Evolutionary conservation across 495 filamentous ascomycete species (phyloP), one percentile per base, ranked within the genome.

Genomic region (Aspergillus saccharolyticus): DNA sequence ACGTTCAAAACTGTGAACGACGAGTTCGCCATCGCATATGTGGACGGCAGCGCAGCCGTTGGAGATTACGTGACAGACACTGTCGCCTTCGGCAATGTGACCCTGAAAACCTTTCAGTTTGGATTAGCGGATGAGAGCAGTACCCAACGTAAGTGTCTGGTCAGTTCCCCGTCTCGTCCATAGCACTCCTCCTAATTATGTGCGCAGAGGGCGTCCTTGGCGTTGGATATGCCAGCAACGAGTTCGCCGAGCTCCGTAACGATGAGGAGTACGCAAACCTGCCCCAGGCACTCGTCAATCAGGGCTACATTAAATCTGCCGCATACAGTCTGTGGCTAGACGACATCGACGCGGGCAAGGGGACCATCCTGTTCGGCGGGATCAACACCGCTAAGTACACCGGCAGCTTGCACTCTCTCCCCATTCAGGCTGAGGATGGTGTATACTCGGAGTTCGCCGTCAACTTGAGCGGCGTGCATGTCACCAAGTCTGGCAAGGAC

Each of bases 11-110:
- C 83, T 62, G 66, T 93, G 39, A 81, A 82, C 46, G 79, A 74
- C 64, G 77, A 83, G 59, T 94, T 94, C 74, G 84, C 87, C 61
- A 92, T 94, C 51, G 81, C 83, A 10, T 94, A 94, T 60, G 86
- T 87, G 20, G 90, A 93, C 69, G 87, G 88, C 44, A 84, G 86
- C 2, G 86, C 80, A 42, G 87, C 89, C 0, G 61, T 63, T 4
- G 89, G 89, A 9, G 88, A 91, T 64, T 93, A 93, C 70, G 88
- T 82, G n/a, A 82, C 79, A 3, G 89, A 94, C 66, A 84, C 80
- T 2, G 70, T 93, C 55, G 69, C 66, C 8, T 79, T 94, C 60
- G 85, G 81, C 8, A 77, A 74, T 22, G 66, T 73, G 30, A 79
- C 59, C 17, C 61, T 94, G 43, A 66, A 70, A 22, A 68, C 67